Percentiles rank a stretch among this genome's conserved stretches.
Conservation (phyloP, 2,329 filamentous ascomycete genomes). For the Fusarium odoratissimum region DNA sequence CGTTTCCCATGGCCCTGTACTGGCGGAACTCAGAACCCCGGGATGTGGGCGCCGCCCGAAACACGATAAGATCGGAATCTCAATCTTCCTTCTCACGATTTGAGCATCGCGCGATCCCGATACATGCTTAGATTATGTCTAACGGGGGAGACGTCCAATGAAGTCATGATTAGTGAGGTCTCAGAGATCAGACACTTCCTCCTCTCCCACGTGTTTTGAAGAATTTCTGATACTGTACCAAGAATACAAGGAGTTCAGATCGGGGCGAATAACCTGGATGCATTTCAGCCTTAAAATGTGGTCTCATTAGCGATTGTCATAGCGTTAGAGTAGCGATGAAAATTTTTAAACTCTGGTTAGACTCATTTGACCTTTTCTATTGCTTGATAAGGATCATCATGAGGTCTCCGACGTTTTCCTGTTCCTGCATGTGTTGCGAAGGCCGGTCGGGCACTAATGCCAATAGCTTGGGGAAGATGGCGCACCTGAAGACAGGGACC, state of each 20-base stretch:
- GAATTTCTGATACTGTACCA: not conserved
- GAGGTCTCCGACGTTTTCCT: not conserved
- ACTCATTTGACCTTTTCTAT: not conserved
- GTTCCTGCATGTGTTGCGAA: not conserved
- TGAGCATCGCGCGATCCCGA: constrained; percentile 9
- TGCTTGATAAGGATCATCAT: not conserved
- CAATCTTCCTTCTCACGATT: constrained; percentile 1
- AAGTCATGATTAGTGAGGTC: not conserved
- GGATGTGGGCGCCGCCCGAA: not conserved
- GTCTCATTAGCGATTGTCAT: constrained; percentile 16
- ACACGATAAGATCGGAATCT: not conserved
- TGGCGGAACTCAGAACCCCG: constrained; percentile 26
- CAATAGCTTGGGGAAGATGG: not conserved
- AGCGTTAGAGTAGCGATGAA: not conserved
- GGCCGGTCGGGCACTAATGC: not conserved
- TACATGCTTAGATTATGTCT: constrained; percentile 12
- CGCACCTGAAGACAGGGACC: not conserved
- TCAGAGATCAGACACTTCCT: not conserved
- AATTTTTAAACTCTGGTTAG: not conserved
- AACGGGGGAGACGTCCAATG: not conserved
- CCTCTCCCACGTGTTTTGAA: not conserved
- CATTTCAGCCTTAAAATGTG: constrained; percentile 1
- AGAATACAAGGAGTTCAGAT: constrained; percentile 2
- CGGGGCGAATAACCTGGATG: not conserved
- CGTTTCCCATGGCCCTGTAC: constrained; percentile 42